These are phyloP conservation scores for Funneliformis mosseae DNA, from an alignment of 192 early-diverging fungal species.

Conservation along the genomic window DNA sequence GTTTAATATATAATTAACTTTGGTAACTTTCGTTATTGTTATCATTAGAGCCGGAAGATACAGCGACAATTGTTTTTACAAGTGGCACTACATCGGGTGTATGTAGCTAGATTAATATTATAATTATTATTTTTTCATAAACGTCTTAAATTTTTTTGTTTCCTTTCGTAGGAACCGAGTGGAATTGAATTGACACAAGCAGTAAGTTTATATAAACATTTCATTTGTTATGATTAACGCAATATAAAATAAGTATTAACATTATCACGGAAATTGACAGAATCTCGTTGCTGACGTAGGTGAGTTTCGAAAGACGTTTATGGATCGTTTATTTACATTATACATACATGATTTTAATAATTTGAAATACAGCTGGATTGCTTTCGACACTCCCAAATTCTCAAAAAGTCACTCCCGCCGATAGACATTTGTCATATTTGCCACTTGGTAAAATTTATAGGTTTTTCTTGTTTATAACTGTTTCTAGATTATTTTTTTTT, in stretches of 20 bases:
- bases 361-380: constrained; percentile 39
- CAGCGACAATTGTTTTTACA: constrained; percentile 77
- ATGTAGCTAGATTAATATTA: neutral
- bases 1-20: neutral
- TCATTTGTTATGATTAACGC: neutral
- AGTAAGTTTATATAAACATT: no score
- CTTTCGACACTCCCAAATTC: constrained; percentile 37
- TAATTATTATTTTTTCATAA: neutral
- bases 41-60: constrained; percentile 55
- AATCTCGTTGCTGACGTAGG: constrained; percentile 43
- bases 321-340: neutral
- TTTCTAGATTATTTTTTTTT: neutral
- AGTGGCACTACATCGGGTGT: constrained; percentile 68
- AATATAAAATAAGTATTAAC: neutral
- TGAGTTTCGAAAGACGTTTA: neutral
- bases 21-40: neutral
- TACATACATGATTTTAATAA: neutral
- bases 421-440: constrained; percentile 42
- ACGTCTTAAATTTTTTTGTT: neutral
- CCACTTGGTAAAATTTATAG: constrained; percentile 41
- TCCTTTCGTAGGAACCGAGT: constrained; percentile 6
- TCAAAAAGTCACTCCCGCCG: constrained; percentile 37
- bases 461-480: neutral
- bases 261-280: constrained; percentile 13
- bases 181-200: constrained; percentile 41